Evolutionary conservation across 768 basidiomycete species (phyloP), one percentile per base, ranked within the genome.

Genomic region (Termitomyces sp.): DNA sequence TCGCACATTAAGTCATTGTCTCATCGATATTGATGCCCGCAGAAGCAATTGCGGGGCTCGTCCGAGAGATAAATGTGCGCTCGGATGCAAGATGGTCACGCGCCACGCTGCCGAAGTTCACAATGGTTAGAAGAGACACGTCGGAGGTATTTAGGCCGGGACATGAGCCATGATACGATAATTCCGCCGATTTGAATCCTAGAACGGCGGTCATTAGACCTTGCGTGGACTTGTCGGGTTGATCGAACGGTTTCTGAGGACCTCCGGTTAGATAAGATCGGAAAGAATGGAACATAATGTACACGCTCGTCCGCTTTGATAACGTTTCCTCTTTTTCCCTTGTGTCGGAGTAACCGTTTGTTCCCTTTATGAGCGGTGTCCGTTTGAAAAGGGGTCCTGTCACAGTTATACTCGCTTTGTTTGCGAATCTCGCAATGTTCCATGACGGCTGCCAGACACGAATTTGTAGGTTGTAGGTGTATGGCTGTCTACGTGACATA

Each of bases 41-140:
- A 4, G 74, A 73, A 13, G 79, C 73, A 15, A 82, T 73, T 6
- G 79, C 70, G 11, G 81, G 65, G 57, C 80, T 81, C 27, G 81
- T 82, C 41, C 81, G 69, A 20, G 82, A 70, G 67, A 27, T 82
- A 83, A 79, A 82, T 5, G 80, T 82, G 31, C 80, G 70, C 61
- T 83, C 82, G 9, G 73, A 73, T 2, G 81, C 78, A 4, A 83
- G 73, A 59, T 83, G 81, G 65, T 82, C 81, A 24, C 82, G 70
- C 31, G 81, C 81, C 53, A 81, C 79, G 56, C 72, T 76, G 12
- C 79, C 79, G 30, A 73, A 69, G 61, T 82, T 83, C 67, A 79
- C 73, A 9, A 83, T 68, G 3, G 63, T 41, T 2, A 2, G n/a
- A n/a, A 68, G 50, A 22, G 58, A 54, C 2, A 66, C 45, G 15